Base-by-base conservation (phyloP, 305 asterid genomes). In the Striga hermonthica region DNA sequence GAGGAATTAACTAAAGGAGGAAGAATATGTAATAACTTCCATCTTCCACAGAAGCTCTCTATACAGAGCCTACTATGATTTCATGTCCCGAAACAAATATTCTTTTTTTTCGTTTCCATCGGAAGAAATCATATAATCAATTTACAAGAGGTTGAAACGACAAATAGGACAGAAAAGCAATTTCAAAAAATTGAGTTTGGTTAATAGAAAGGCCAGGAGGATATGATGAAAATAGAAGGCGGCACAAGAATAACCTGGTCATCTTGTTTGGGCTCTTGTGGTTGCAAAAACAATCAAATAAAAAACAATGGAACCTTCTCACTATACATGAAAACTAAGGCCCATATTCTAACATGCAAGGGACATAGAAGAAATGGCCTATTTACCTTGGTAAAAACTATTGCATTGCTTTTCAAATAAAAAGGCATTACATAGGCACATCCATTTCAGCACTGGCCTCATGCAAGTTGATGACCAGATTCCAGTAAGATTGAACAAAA, bases 281-380 rank as follows among this genome's bases (percentile, higher is more conserved):
- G 55, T 28, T 53, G 39, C 69, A 15, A 60, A 53, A 54, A 66
- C 68, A 67, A 68, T 56, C 41, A 61, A 60, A 34, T 35, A 60
- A 43, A 6, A n/a, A n/a, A 57, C 7, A 31, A 22, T 59, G 64
- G 8, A 63, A 56, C 15, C n/a, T 9, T 4, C 40, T 10, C 64
- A 53, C n/a, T 39, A 57, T 63, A 57, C 44, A 31, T 38, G 62
- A 57, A 52, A 52, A 69, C 14, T 60, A 57, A 48, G 55, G 9
- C 41, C 38, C 57, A 10, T 62, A 56, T 62, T 15, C 58, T 16
- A 38, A 60, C 40, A n/a, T 58, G 62, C 58, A 67, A 11, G 45
- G 47, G 56, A 53, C 41, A 59, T 57, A 57, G 50, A 49, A 69
- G 16, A 60, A 53, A 44, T 34, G 22, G 56, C 13, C 38, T 43